Evolutionary conservation across 2,329 filamentous ascomycete species (phyloP), one percentile per base, ranked within the genome.

Genomic region (Drechslerella coelobrocha): DNA sequence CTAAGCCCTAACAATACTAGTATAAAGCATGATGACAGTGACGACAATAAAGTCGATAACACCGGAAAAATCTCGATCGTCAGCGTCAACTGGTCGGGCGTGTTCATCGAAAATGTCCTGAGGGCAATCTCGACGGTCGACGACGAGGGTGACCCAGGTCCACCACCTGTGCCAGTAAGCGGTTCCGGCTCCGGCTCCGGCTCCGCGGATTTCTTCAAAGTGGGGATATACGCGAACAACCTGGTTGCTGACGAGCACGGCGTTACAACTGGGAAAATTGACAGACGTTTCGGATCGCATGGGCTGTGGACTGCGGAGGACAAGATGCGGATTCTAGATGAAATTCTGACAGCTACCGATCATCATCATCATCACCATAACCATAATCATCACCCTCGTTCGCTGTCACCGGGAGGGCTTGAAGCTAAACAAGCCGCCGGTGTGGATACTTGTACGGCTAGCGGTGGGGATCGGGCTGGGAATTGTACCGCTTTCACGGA

Each of bases 231-330:
- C 52, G 55, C 62, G 47, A 68, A 68, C 39, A 55, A 61, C 17
- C 47, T 68, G 41, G 26, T 68, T 12, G 37, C 31, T 21, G 62
- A 61, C 50, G 41, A 27, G 29, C 29, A 29, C 4, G 62, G 62
- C 48, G 26, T 55, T 50, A 55, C 62, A 34, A 68, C 62, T 39
- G 62, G 62, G 8, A 54, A 56, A 51, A 29, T 68, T 39, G 50
- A 68, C 54, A 61, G 62, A 24, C 45, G 56, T 48, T 68, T 68
- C 48, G 45, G 50, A 31, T 12, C 39, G 10, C 56, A 57, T 47
- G 63, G 63, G 29, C 61, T 68, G 43, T 61, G 56, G 63, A 68
- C 63, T 12, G 63, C 63, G n/a, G 63, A 61, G 7, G 63, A 61
- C 57, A 68, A 68, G 57, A 29, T 68, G 43, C 56, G 43, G 48